These are phyloP conservation scores for Epichloe coenophiala DNA, from an alignment of 2,329 filamentous ascomycete genomes.

Conservation along the genomic window DNA sequence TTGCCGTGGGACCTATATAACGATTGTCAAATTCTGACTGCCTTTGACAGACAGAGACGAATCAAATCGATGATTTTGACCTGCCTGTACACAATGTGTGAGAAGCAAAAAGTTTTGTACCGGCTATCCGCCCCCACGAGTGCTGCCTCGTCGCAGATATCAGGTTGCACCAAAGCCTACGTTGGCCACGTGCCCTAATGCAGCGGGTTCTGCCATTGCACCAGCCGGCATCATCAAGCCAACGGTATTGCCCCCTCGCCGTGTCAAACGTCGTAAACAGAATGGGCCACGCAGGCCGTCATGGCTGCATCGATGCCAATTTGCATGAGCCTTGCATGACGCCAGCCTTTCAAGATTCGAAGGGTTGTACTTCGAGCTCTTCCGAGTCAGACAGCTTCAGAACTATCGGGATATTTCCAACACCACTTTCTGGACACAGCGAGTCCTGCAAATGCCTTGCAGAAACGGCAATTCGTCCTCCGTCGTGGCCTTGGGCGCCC, in stretches of 20 bases:
- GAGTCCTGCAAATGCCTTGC: constrained; percentile 50
- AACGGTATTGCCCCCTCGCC: constrained; percentile 20
- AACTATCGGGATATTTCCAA: constrained; percentile 55
- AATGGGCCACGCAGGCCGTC: background rate
- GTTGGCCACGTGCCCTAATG: constrained; percentile 12
- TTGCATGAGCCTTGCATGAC: constrained; percentile 29
- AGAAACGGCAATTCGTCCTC: constrained; percentile 47
- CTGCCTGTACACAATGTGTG: constrained; percentile 45
- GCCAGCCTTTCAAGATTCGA: constrained; percentile 38
- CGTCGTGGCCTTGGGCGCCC: constrained; percentile 50
- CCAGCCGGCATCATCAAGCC: constrained; percentile 7
- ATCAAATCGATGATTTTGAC: constrained; percentile 56
- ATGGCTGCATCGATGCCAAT: constrained; percentile 10
- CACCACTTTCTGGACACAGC: constrained; percentile 49
- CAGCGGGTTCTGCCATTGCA: constrained; percentile 4
- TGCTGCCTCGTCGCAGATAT: constrained; percentile 32
- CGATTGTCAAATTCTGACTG: background rate
- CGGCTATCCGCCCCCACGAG: constrained; percentile 46
- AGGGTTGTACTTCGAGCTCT: constrained; percentile 47
- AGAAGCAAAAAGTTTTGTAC: constrained; percentile 44
- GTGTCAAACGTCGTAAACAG: constrained; percentile 11
- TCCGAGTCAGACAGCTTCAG: constrained; percentile 47
- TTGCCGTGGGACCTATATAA: background rate
- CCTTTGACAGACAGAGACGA: constrained; percentile 34
- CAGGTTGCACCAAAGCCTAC: constrained; percentile 33